A percentile compares a stretch with the other conserved stretches of the same genome.
Conservation (phyloP, 768 basidiomycete species). For the Inosperma sp. region DNA sequence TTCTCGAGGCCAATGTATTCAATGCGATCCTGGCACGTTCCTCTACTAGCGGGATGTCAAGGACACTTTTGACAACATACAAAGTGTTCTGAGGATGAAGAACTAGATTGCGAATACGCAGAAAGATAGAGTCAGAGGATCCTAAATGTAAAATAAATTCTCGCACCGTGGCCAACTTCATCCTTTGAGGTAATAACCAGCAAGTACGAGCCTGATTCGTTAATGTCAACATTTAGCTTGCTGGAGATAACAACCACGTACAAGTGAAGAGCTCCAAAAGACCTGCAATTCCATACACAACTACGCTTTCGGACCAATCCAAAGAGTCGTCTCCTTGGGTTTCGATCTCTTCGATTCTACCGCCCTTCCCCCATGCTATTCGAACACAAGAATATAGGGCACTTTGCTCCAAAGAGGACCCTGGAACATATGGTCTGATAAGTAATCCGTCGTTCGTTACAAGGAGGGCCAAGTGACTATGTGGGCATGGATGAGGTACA, state of each 20-base stretch:
- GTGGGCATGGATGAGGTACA: slow-evolving; percentile 69
- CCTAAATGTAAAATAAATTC: slow-evolving; percentile 2
- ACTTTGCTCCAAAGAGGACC: slow-evolving; percentile 15
- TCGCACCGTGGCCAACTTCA: slow-evolving; percentile 65
- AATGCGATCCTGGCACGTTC: slow-evolving; percentile 54
- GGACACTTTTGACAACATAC: slow-evolving; percentile 64
- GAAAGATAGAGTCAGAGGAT: neutral
- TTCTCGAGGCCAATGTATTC: slow-evolving; percentile 48
- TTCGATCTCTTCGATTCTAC: slow-evolving; percentile 49
- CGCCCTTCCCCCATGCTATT: slow-evolving; percentile 52
- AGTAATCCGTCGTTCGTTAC: slow-evolving; percentile 60
- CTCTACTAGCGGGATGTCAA: slow-evolving; percentile 67
- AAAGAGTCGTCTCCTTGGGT: slow-evolving; percentile 30
- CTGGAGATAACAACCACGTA: slow-evolving; percentile 30
- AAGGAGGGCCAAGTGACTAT: slow-evolving; percentile 62
- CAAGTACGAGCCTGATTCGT: slow-evolving; percentile 60
- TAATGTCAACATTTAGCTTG: neutral
- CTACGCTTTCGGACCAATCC: slow-evolving; percentile 53
- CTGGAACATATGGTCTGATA: slow-evolving; percentile 51
- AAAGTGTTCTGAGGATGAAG: slow-evolving; percentile 58
- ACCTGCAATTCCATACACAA: slow-evolving; percentile 76
- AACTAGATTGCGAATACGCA: slow-evolving; percentile 49
- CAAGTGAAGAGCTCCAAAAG: slow-evolving; percentile 68
- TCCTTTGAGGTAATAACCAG: slow-evolving; percentile 63
- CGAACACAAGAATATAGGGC: slow-evolving; percentile 45